Base-by-base conservation (phyloP, 2,329 filamentous ascomycete genomes). In the Ceratocystis ficicola region DNA sequence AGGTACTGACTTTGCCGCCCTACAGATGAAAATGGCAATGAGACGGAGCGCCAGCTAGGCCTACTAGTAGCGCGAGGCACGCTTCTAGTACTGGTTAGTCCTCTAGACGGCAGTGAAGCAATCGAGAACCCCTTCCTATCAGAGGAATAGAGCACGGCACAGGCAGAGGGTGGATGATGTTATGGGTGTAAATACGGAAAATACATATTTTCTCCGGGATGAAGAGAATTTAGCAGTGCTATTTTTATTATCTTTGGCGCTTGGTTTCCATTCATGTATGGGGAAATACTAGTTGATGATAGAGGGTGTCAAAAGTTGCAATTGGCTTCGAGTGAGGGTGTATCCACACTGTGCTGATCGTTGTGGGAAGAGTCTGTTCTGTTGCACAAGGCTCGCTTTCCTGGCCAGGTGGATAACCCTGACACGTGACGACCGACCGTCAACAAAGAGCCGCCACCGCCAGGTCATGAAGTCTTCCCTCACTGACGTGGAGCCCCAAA, bases 21-120 rank as follows among this genome's bases (percentile, higher is more conserved):
- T 10, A 57, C 30, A 96, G 94, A 99, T 73, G 93, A 96, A 68
- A 88, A 96, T 75, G 93, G 92, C 70, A 96, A 95, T 77, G 87
- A 91, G 71, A 86, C 85, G 67, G 87, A 87, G 32, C 84, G 92
- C 70, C 83, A 87, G 20, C 85, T 96, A 22, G 92, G 92, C 64
- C 82, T 96, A 62, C 86, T 96, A 22, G 94, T 96, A 64, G 93
- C 90, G 50, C 86, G 94, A 70, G 94, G 94, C 68, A 97, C 94
- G 6, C 80, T 99, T 60, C 85, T 99, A 65, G 93, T 96, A 48
- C 83, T 96, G 69, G 90, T 99, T 73, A 94, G 90, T 69, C 94
- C 94, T 3, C 83, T 94, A 64, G 92, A 97, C 73, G 94, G 94
- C 66, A 96, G 90, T 77, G 92, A 97, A 77, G 87, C 93, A 76